Evolutionary conservation across 345 rosid genomes (phyloP).

Genomic region (Salix arbutifolia): DNA sequence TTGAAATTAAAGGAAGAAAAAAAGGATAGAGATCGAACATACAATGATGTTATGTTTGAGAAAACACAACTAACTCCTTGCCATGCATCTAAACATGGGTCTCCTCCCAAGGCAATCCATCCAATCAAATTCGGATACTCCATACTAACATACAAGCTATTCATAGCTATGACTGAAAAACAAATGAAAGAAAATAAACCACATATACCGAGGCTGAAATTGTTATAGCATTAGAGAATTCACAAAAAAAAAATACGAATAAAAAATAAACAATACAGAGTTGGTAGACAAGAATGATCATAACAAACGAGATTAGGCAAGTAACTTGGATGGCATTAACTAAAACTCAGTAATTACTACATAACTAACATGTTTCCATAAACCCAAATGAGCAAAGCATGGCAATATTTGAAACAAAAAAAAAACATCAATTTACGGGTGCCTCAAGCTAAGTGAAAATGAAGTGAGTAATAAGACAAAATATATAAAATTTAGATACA

Average conservation of each 20-base stretch:
- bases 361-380: not conserved
- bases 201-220: not conserved
- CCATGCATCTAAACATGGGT: slow-evolving; percentile 88
- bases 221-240: not conserved
- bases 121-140: slow-evolving; percentile 56
- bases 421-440: not conserved
- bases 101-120: slow-evolving; percentile 86
- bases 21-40: slow-evolving; percentile 25
- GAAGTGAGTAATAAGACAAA: not conserved
- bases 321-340: not conserved
- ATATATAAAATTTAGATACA: not conserved
- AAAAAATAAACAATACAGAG: not conserved
- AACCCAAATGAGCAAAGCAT: not conserved
- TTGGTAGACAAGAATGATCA: not conserved
- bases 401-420: not conserved
- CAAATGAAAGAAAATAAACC: not conserved
- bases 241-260: not conserved
- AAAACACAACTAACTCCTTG: slow-evolving; percentile 78
- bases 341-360: not conserved
- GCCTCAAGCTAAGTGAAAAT: not conserved
- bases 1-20: slow-evolving; percentile 5
- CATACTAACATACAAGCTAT: slow-evolving; percentile 56
- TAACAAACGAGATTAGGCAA: not conserved
- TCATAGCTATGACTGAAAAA: slow-evolving; percentile 63
- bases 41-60: slow-evolving; percentile 76